phyloP scores from a whole-genome alignment of 2,329 filamentous ascomycete species.

The Hortaea sp. region DNA sequence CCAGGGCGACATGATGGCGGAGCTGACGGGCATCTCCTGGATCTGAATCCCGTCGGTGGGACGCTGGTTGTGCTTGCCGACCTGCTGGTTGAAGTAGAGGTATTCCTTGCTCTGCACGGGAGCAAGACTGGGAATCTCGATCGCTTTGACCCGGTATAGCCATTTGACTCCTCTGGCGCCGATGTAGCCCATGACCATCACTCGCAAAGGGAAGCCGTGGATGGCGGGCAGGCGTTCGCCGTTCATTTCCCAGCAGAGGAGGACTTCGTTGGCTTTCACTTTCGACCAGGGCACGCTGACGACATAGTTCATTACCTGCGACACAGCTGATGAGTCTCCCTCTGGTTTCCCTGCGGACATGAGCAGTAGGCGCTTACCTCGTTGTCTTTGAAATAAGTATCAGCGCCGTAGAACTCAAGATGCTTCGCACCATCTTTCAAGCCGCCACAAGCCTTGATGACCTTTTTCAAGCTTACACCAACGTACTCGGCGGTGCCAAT shows the following conservation, averaged over 20 bases:
- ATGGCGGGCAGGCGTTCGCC: constrained; percentile 53
- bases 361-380: not conserved
- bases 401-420: constrained; percentile 58
- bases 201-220: constrained; percentile 55
- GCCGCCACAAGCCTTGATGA: constrained; percentile 61
- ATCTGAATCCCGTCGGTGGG: constrained; percentile 43
- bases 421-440: constrained; percentile 44
- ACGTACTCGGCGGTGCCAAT: constrained; percentile 54
- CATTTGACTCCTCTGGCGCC: constrained; percentile 56
- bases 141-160: constrained; percentile 50
- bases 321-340: no score
- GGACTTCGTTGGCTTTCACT: constrained; percentile 52
- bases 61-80: constrained; percentile 48
- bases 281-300: constrained; percentile 54
- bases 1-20: constrained; percentile 55
- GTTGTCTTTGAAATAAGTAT: constrained; percentile 60
- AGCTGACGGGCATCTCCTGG: constrained; percentile 59
- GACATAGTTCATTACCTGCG: constrained; percentile 45
- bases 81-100: constrained; percentile 51
- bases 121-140: constrained; percentile 39
- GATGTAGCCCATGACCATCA: constrained; percentile 50
- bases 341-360: no score
- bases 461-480: constrained; percentile 38
- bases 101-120: constrained; percentile 51
- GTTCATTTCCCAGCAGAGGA: constrained; percentile 65